Base-by-base conservation (phyloP, 129 eudicot species). In the Pseudognaphalium luteoalbum region DNA sequence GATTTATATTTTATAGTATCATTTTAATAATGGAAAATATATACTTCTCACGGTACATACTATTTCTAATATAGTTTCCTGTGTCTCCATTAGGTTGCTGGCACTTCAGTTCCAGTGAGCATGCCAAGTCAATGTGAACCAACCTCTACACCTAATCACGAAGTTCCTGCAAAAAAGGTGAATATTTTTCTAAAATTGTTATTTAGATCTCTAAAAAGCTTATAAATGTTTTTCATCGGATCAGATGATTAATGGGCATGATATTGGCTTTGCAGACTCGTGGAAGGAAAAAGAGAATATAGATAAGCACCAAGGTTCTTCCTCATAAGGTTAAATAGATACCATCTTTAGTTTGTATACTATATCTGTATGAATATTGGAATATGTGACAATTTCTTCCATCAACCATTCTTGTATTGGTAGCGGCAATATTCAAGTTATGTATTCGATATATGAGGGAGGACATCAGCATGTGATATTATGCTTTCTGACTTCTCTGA, bases 221-320 rank as follows among this genome's bases (percentile, higher is more conserved):
- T 42, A 59, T 25, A 70, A 20, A 57, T 59, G 69, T 3, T 32
- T 58, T 41, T 41, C n/a, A 57, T 14, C 32, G 25, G 61, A 56
- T 67, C 19, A 66, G 29, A 50, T 70, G 73, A 52, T 65, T 60
- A 10, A 67, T 39, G 82, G 44, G 76, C 25, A 39, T 70, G 64
- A 51, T 72, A 33, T 72, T 21, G 64, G 30, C 28, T 20, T 35
- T 78, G 79, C 86, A 81, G 83, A 66, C 79, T 63, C 81, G 86
- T 35, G 79, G 75, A 37, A 64, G 85, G 74, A 81, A 67, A 34
- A 79, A 69, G 72, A 81, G 61, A 73, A 3, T 7, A 15, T 65
- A 77, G 65, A 81, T 16, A 29, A 74, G 76, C 3, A 39, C 9
- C 64, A 66, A 56, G 77, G 81, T 70, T 2, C 28, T 34, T 35